Conservation (phyloP, 352 stramenopile species). For the Thalassiosira exigua region DNA sequence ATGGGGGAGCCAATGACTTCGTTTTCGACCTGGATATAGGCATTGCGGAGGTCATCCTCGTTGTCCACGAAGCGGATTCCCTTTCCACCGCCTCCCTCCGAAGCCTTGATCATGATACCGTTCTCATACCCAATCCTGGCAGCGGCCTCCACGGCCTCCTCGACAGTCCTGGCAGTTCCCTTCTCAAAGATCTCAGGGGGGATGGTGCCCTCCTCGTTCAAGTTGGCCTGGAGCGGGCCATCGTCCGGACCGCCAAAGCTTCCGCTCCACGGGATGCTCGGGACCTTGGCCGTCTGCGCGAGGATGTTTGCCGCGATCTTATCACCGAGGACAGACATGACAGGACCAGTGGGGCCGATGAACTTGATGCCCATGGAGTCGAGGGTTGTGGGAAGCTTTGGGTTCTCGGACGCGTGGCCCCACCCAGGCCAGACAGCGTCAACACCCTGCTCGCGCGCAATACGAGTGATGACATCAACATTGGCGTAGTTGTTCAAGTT, state of each 20-base stretch:
- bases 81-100: constrained; percentile 93
- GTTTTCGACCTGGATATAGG: constrained; percentile 95
- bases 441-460: constrained; percentile 83
- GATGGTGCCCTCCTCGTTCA: constrained; percentile 90
- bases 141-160: constrained; percentile 90
- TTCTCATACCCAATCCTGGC: constrained; percentile 87
- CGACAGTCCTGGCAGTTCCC: constrained; percentile 91
- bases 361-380: constrained; percentile 94
- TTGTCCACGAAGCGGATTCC: constrained; percentile 96
- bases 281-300: constrained; percentile 98
- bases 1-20: constrained; percentile 99
- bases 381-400: constrained; percentile 92
- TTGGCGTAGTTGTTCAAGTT: constrained; percentile 99
- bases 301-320: constrained; percentile 99
- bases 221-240: constrained; percentile 92
- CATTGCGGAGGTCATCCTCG: constrained; percentile 93
- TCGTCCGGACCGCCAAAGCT: constrained; percentile 86
- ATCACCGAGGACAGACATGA: constrained; percentile 99
- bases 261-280: constrained; percentile 99
- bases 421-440: constrained; percentile 92
- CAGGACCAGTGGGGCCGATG: constrained; percentile 96
- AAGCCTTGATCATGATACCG: constrained; percentile 98
- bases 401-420: constrained; percentile 99
- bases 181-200: constrained; percentile 94
- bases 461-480: constrained; percentile 97